Evolutionary conservation across 176 grass and related monocot genomes (phyloP).

Genomic region (Oryza punctata): DNA sequence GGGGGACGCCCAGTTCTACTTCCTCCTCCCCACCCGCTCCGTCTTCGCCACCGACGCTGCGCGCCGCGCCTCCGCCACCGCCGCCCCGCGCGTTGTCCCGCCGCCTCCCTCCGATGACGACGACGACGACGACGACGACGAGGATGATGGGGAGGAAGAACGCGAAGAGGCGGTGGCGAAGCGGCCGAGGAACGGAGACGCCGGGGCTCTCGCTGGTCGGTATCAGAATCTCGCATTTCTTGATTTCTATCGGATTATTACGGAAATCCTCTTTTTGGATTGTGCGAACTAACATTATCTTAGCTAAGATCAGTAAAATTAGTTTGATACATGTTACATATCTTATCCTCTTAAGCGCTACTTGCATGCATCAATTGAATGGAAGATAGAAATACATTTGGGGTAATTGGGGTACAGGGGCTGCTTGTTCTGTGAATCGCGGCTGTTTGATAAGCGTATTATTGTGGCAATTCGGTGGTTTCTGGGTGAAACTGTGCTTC

Average conservation of each 20-base stretch:
- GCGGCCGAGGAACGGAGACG: slow-evolving; percentile 29
- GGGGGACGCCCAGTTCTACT: slow-evolving; percentile 87
- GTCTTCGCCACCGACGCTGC: slow-evolving; percentile 49
- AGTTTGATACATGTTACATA: neutral
- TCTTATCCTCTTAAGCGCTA: neutral
- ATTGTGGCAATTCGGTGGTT: neutral
- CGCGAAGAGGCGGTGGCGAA: slow-evolving; percentile 36
- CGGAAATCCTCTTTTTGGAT: slow-evolving; percentile 4
- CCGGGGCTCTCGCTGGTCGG: slow-evolving; percentile 36
- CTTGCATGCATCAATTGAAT: neutral
- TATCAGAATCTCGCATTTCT: slow-evolving; percentile 20
- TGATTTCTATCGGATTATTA: slow-evolving; percentile 3
- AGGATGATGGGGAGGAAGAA: slow-evolving; percentile 38
- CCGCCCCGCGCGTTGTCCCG: slow-evolving; percentile 10
- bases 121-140: slow-evolving; percentile 20
- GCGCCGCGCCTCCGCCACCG: neutral
- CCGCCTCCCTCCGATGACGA: slow-evolving; percentile 24
- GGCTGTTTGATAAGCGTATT: neutral
- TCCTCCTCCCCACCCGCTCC: slow-evolving; percentile 84
- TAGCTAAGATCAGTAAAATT: neutral
- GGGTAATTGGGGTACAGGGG: neutral
- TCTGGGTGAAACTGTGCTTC: neutral
- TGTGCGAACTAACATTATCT: neutral
- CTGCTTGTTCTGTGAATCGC: neutral
- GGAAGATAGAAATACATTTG: neutral